Conservation (phyloP, 345 rosid genomes). For the Eucalyptus pumila region DNA sequence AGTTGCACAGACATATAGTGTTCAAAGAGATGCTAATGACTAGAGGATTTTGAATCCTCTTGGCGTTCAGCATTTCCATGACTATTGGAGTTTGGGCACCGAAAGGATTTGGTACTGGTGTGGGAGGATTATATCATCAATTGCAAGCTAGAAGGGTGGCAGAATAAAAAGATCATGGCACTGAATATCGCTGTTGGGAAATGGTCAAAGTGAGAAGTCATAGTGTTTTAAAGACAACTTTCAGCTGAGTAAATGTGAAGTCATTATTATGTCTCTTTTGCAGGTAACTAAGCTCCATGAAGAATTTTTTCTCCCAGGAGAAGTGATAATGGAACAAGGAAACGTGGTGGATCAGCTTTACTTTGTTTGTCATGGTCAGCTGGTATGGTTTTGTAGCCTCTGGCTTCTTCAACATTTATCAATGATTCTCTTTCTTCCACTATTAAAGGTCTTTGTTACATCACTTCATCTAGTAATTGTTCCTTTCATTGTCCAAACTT, state of each 20-base stretch:
- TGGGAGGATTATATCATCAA: neutral
- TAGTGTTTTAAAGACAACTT: neutral
- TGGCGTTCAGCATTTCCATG: neutral
- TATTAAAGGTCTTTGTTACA: neutral
- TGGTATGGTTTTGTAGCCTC: conserved; percentile 37
- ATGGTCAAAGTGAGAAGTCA: neutral
- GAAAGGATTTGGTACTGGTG: neutral
- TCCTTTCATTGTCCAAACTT: neutral
- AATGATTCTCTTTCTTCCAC: neutral
- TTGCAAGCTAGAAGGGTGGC: neutral
- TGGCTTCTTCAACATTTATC: neutral
- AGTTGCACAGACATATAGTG: neutral
- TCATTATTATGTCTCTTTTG: neutral
- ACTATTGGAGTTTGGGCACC: neutral
- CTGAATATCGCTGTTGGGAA: neutral
- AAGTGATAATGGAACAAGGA: conserved; percentile 88
- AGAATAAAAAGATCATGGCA: neutral
- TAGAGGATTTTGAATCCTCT: neutral
- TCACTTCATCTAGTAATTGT: neutral
- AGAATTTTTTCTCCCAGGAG: conserved; percentile 96
- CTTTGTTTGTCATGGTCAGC: conserved; percentile 77
- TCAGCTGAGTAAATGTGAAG: neutral
- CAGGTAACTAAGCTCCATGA: conserved; percentile 82
- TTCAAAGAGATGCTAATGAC: neutral
- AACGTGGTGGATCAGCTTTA: conserved; percentile 83